Evolutionary conservation across 2,329 filamentous ascomycete species (phyloP).

Genomic region (Eutypella sp.): DNA sequence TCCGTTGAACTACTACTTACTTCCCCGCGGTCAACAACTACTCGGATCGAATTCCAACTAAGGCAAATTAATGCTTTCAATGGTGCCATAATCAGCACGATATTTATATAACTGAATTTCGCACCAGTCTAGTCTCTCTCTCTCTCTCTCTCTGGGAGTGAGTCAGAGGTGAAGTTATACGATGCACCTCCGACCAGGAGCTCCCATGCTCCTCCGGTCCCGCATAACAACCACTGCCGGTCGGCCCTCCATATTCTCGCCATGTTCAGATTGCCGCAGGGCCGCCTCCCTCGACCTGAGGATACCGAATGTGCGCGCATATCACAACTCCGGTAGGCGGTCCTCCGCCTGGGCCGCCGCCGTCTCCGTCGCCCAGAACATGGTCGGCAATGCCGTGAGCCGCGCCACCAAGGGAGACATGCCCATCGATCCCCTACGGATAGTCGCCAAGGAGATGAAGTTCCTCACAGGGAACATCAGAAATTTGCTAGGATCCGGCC

Average conservation of each 20-base stretch:
- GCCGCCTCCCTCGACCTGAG: slow-evolving; percentile 26
- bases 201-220: slow-evolving; percentile 43
- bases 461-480: slow-evolving; percentile 91
- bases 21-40: too few relatives aligned
- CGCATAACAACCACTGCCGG: slow-evolving; percentile 22
- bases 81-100: too few relatives aligned
- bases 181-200: slow-evolving; percentile 53
- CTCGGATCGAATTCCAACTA: too few relatives aligned
- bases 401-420: slow-evolving; percentile 60
- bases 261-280: slow-evolving; percentile 35
- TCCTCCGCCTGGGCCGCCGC: slow-evolving; percentile 72
- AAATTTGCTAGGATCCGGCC: slow-evolving; percentile 86
- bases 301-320: slow-evolving; percentile 29
- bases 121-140: too few relatives aligned
- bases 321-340: slow-evolving; percentile 41
- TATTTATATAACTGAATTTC: too few relatives aligned
- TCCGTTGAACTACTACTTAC: too few relatives aligned
- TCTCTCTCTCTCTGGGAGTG: too few relatives aligned
- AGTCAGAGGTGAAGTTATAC: slow-evolving; percentile 17
- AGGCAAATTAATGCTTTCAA: too few relatives aligned
- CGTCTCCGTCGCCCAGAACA: slow-evolving; percentile 63
- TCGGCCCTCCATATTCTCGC: slow-evolving; percentile 30
- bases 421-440: slow-evolving; percentile 79
- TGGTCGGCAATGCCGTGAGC: slow-evolving; percentile 64
- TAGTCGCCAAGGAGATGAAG: slow-evolving; percentile 95